phyloP scores from a whole-genome alignment of 768 basidiomycete genomes.

The Tulasnella sp. region DNA sequence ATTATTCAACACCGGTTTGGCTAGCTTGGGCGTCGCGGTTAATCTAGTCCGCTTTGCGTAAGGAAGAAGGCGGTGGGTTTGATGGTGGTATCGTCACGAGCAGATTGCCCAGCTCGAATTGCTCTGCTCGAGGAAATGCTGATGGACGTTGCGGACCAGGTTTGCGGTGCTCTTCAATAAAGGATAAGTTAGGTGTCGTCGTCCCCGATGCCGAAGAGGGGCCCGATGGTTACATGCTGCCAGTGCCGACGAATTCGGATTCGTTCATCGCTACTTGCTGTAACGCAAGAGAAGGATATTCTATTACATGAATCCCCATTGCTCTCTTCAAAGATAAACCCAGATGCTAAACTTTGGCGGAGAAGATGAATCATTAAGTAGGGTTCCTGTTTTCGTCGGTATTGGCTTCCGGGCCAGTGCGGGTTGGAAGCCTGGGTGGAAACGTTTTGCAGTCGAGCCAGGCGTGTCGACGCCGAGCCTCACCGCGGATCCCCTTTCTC shows the following conservation, averaged over 20 bases:
- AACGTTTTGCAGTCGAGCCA: constrained; percentile 7
- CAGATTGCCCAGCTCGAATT: background rate
- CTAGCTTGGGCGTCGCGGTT: background rate
- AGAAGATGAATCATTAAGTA: background rate
- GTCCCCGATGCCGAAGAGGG: background rate
- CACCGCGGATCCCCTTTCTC: background rate
- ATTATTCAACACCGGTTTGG: constrained; percentile 1
- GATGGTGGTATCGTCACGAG: background rate
- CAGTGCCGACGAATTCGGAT: constrained; percentile 21
- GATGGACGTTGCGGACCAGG: too few relatives aligned
- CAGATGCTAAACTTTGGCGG: background rate
- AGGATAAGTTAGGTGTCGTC: background rate
- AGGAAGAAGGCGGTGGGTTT: background rate
- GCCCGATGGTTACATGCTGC: background rate
- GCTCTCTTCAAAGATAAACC: too few relatives aligned
- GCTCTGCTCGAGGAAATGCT: background rate
- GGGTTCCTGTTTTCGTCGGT: background rate
- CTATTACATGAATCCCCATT: background rate
- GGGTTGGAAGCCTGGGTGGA: background rate
- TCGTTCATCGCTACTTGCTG: background rate
- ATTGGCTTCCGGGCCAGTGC: background rate
- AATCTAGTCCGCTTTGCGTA: background rate
- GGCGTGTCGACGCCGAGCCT: constrained; percentile 14
- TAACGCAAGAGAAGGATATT: background rate
- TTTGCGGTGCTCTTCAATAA: background rate